Evolutionary conservation across 306 rosid genomes (phyloP), one percentile per base, ranked within the genome.

Genomic region (Castanospermum australe): DNA sequence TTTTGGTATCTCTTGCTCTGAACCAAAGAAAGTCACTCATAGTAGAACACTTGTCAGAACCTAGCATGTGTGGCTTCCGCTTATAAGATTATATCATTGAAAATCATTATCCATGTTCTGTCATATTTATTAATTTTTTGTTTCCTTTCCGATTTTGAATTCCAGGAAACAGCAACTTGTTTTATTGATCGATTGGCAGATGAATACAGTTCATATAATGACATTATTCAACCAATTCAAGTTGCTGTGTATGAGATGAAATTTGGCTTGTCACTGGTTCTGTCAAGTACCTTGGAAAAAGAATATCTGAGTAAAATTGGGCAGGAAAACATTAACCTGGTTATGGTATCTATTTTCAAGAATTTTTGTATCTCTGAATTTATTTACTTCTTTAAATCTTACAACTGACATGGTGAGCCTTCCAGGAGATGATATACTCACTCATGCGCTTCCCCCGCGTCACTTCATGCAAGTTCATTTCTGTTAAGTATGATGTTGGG

Each of bases 211-310:
- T 77, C 85, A 42, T 91, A 86, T 70, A 75, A 76, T 18, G 97
- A 95, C 84, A 78, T 92, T 79, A 84, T 91, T 84, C 99, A 91
- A 80, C 98, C 99, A 18, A 86, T 95, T 76, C 96, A 91, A 85
- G 92, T 95, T 81, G 94, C 99, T 17, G 90, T 92, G 18, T 90
- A 91, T 85, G 99, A 95, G 87, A 88, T 95, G 86, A 95, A 92
- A 76, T 83, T 95, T 76, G 99, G 98, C 64, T 76, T 90, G 69
- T 88, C 98, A 7, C 80, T 95, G 35, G 73, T 92, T 82, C 64
- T 89, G 36, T 86, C 97, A 22, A 85, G 87, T 48, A n/a, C 60
- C 32, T 30, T 74, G 83, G 89, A 79, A 71, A 79, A 86, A 44
- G 64, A 54, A 66, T 79, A 75, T 81, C 65, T 86, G 65, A 62